Conservation (phyloP, 345 rosid genomes). For the Bruguiera sexangula region DNA sequence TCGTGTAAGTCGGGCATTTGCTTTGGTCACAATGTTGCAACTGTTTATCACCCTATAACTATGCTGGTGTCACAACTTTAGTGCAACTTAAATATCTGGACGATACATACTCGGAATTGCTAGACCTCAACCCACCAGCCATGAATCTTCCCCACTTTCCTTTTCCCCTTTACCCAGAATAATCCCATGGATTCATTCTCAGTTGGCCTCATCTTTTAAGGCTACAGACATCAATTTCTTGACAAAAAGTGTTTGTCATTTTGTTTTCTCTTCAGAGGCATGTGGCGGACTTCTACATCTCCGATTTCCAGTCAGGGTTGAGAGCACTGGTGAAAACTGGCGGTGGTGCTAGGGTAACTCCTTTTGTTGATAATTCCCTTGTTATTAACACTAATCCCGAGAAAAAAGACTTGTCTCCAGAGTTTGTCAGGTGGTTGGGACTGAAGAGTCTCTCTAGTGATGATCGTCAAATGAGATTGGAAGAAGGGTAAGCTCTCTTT, state of each 20-base stretch:
- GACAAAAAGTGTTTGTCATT: not conserved
- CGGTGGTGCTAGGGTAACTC: conserved; percentile 66
- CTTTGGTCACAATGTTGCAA: no score
- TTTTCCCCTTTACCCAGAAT: not conserved
- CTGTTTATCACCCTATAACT: no score
- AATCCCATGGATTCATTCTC: not conserved
- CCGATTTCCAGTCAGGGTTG: conserved; percentile 89
- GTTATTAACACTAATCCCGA: conserved; percentile 57
- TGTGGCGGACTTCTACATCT: conserved; percentile 92
- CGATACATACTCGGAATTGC: no score
- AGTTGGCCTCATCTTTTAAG: not conserved
- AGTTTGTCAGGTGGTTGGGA: conserved; percentile 73
- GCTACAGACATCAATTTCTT: not conserved
- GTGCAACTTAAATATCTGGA: no score
- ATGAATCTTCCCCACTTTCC: no score
- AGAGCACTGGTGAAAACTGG: conserved; percentile 94
- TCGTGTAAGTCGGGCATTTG: not conserved
- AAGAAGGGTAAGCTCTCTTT: conserved; percentile 64
- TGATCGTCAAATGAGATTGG: conserved; percentile 67
- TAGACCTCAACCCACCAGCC: no score
- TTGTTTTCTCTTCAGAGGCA: conserved; percentile 52
- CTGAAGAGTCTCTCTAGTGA: conserved; percentile 68
- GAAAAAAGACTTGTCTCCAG: conserved; percentile 59
- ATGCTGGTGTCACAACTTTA: no score
- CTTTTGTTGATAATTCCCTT: conserved; percentile 72